These are phyloP conservation scores for Cercospora sesami DNA, from an alignment of 2,329 filamentous ascomycete genomes.

Conservation along the genomic window DNA sequence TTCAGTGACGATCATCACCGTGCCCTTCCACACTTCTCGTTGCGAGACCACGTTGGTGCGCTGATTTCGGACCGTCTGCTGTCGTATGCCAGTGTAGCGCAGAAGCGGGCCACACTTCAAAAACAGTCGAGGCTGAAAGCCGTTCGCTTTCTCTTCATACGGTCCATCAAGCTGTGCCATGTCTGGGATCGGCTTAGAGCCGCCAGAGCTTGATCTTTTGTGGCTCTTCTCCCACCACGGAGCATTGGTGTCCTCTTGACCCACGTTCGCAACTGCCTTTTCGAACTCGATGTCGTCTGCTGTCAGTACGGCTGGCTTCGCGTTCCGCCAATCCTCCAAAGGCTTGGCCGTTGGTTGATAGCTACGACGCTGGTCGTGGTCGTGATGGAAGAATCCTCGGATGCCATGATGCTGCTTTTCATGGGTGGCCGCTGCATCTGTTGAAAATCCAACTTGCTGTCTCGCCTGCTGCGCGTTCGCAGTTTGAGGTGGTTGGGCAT, in stretches of 20 bases:
- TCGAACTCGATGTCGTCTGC: conserved; percentile 48
- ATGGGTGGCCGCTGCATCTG: conserved; percentile 13
- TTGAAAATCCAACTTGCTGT: conserved; percentile 46
- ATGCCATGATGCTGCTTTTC: conserved; percentile 39
- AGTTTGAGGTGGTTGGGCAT: conserved; percentile 42
- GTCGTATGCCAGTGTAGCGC: conserved; percentile 80
- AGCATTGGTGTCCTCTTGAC: conserved; percentile 27
- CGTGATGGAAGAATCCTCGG: conserved; percentile 43
- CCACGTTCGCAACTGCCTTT: conserved; percentile 13
- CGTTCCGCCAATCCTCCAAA: conserved; percentile 58
- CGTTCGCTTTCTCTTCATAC: conserved; percentile 64
- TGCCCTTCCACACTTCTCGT: conserved; percentile 86
- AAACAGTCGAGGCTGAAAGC: conserved; percentile 80
- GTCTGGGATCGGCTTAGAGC: conserved; percentile 39
- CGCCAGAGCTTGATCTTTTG: conserved; percentile 28
- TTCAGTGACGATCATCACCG: conserved; percentile 89
- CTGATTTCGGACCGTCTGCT: conserved; percentile 50
- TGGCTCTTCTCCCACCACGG: conserved; percentile 72
- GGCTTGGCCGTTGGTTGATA: conserved; percentile 59
- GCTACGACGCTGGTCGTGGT: conserved; percentile 46
- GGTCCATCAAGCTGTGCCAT: conserved; percentile 60
- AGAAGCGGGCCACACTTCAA: conserved; percentile 88
- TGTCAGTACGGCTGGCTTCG: conserved; percentile 42
- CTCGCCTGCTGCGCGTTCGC: conserved; percentile 40
- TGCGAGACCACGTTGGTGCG: conserved; percentile 48